phyloP scores from a whole-genome alignment of 2,329 filamentous ascomycete genomes.

The Fusarium pseudocircinatum region DNA sequence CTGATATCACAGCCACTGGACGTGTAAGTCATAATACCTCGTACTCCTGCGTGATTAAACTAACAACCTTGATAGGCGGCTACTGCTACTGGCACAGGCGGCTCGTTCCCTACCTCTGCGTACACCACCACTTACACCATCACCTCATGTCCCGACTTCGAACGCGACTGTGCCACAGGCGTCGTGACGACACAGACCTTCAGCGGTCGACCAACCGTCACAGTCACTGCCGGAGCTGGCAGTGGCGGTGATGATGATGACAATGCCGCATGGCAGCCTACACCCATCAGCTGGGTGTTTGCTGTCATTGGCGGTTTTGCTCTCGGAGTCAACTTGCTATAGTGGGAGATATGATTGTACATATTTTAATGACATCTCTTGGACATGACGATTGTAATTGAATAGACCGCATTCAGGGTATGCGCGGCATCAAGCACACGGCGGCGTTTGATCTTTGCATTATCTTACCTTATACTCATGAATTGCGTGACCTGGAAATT shows the following conservation, averaged over 20 bases:
- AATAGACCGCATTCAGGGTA: conserved; percentile 23
- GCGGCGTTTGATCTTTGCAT: conserved; percentile 28
- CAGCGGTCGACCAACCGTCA: conserved; percentile 27
- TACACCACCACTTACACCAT: conserved; percentile 44
- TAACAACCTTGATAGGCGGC: conserved; percentile 4
- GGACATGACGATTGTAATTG: conserved; percentile 23
- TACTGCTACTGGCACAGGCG: conserved; percentile 4
- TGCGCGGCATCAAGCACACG: conserved; percentile 10
- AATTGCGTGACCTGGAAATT: background rate
- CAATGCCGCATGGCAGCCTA: conserved; percentile 31
- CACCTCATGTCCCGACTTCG: conserved; percentile 41
- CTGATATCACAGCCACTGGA: conserved; percentile 36
- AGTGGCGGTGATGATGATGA: conserved; percentile 4
- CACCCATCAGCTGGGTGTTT: conserved; percentile 32
- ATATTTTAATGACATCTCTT: conserved; percentile 19
- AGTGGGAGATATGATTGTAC: conserved; percentile 21
- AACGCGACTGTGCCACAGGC: conserved; percentile 38
- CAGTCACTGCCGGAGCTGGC: conserved; percentile 31
- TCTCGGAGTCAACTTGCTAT: conserved; percentile 40
- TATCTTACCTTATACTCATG: background rate
- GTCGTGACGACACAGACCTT: conserved; percentile 42
- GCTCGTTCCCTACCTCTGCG: conserved; percentile 22
- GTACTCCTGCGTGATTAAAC: background rate
- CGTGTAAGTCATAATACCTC: background rate
- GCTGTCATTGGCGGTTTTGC: conserved; percentile 33